Evolutionary conservation across 2,329 filamentous ascomycete species (phyloP).

Genomic region (Ceratocystis diversiconidia): DNA sequence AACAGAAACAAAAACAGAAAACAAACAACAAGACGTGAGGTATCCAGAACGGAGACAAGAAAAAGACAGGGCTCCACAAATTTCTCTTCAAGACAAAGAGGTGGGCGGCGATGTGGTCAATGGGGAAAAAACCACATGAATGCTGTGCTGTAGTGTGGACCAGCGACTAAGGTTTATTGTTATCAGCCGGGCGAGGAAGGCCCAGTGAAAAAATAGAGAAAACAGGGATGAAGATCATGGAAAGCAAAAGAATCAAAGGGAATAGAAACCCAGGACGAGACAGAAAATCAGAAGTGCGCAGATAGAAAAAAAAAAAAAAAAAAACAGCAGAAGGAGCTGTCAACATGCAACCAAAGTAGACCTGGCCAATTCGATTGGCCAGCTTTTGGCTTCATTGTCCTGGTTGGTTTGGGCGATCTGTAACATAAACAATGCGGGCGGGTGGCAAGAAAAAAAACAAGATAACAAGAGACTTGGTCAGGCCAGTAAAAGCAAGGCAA

Average conservation of each 20-base stretch:
- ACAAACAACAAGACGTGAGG: neutral
- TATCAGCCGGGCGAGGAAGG: neutral
- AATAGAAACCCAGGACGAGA: neutral
- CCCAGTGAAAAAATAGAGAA: neutral
- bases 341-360: neutral
- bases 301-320: neutral
- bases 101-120: neutral
- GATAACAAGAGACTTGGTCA: neutral
- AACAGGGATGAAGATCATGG: neutral
- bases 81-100: neutral
- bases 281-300: neutral
- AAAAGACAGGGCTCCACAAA: neutral
- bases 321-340: neutral
- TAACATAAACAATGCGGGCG: neutral
- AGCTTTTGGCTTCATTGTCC: neutral
- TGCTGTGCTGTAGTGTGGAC: constrained; percentile 4
- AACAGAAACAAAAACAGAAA: neutral
- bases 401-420: neutral
- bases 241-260: neutral
- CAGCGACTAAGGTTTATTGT: neutral
- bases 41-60: neutral
- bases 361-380: neutral
- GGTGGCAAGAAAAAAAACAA: neutral
- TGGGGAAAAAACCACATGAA: neutral
- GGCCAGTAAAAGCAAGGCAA: neutral